These are phyloP conservation scores for Leccinum subspadiceum DNA, from an alignment of 1,284 basidiomycete species.

Conservation along the genomic window DNA sequence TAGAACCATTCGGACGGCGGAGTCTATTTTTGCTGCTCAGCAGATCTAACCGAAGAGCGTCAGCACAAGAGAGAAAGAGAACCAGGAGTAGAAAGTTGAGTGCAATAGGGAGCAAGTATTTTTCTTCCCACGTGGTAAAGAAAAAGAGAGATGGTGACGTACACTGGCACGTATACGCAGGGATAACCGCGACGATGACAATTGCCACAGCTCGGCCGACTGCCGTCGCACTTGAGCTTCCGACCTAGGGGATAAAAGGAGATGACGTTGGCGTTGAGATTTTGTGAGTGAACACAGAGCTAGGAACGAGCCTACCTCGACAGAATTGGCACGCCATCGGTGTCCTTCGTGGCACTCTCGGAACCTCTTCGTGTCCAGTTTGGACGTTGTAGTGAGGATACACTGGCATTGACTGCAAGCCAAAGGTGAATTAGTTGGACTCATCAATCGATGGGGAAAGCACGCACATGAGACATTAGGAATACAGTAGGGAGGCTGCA, in stretches of 20 bases:
- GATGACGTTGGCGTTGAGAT: not conserved
- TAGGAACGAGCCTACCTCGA: conserved; percentile 39
- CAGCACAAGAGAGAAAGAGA: conserved; percentile 8
- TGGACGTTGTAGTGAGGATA: conserved; percentile 13
- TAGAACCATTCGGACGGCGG: conserved; percentile 7
- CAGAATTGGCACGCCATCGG: conserved; percentile 61
- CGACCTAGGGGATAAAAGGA: conserved; percentile 39
- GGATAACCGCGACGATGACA: conserved; percentile 49
- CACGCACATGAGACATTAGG: conserved; percentile 29
- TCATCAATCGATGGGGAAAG: not conserved
- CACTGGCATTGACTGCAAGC: conserved; percentile 12
- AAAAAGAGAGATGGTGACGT: conserved; percentile 27
- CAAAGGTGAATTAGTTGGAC: not conserved
- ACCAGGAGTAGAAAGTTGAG: not conserved
- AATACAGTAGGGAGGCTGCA: conserved; percentile 1
- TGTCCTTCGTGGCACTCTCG: conserved; percentile 48
- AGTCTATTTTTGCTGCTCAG: conserved; percentile 36
- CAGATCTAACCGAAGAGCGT: conserved; percentile 18
- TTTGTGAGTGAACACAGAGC: not conserved
- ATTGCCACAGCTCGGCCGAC: conserved; percentile 51
- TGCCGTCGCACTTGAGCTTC: conserved; percentile 61
- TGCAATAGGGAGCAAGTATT: not conserved
- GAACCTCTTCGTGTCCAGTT: conserved; percentile 21
- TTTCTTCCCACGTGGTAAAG: conserved; percentile 6
- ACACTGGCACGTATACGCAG: conserved; percentile 56